Conservation (phyloP, 495 filamentous ascomycete genomes). For the Trichoderma gamsii region DNA sequence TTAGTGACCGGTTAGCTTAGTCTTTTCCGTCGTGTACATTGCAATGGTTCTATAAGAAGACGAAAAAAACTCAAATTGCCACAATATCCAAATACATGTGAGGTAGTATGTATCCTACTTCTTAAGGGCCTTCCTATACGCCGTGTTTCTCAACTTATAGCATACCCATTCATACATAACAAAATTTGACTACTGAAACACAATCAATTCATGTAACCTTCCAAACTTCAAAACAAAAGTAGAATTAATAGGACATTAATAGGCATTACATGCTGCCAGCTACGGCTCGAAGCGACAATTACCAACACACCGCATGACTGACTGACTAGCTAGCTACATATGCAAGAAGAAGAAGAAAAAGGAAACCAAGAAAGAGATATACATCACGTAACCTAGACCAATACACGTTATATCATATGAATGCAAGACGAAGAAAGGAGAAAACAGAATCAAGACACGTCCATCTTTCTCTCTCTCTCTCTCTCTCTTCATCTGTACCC, state of each 20-base stretch:
- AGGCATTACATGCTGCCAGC: conserved; percentile 2
- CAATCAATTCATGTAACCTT: no score
- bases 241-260: not conserved
- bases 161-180: no score
- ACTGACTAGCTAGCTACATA: not conserved
- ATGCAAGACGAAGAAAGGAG: not conserved
- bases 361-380: not conserved
- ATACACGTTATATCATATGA: conserved; percentile 2
- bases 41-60: no score
- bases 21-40: no score
- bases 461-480: not conserved
- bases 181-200: no score
- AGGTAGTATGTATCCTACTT: no score
- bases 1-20: no score
- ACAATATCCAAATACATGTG: no score
- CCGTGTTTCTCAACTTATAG: no score
- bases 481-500: conserved; percentile 11
- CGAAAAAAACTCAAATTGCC: no score
- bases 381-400: conserved; percentile 1
- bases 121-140: no score
- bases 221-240: no score
- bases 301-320: not conserved
- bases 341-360: not conserved
- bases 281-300: not conserved
- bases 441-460: not conserved